These are phyloP conservation scores for Amorphotheca resinae DNA, from an alignment of 495 filamentous ascomycete species.

Conservation along the genomic window DNA sequence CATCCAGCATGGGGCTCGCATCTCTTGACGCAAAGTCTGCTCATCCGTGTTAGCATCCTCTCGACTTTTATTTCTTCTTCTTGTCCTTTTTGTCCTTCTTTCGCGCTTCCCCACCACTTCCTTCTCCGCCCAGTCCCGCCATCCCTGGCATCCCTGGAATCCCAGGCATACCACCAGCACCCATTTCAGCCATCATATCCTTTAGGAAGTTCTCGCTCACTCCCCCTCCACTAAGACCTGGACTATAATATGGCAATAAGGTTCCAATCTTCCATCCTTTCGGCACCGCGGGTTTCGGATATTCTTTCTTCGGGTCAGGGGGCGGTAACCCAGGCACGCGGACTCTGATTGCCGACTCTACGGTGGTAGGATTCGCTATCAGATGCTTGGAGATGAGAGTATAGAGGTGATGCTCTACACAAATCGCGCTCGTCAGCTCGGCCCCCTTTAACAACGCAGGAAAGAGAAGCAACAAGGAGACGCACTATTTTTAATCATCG, in stretches of 20 bases:
- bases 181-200: constrained; percentile 95
- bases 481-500: constrained; percentile 65
- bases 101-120: constrained; percentile 24
- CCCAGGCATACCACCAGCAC: constrained; percentile 25
- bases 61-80: constrained; percentile 22
- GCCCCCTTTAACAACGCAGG: not conserved
- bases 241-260: constrained; percentile 73
- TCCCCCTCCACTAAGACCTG: constrained; percentile 83
- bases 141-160: constrained; percentile 28
- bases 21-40: too few relatives aligned
- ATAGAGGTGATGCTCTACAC: constrained; percentile 71
- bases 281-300: constrained; percentile 62
- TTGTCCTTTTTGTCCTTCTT: constrained; percentile 34
- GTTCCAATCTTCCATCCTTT: constrained; percentile 83
- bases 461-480: constrained; percentile 12
- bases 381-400: constrained; percentile 64
- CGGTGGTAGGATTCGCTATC: constrained; percentile 58
- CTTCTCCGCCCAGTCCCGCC: constrained; percentile 7
- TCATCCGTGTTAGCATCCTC: too few relatives aligned
- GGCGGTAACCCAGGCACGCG: constrained; percentile 24
- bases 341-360: constrained; percentile 34
- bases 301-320: constrained; percentile 44
- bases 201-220: constrained; percentile 94
- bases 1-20: too few relatives aligned
- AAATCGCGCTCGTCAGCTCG: not conserved